A percentile compares a stretch with the other conserved stretches of the same genome.
Conservation (phyloP, 768 basidiomycete genomes). For the Sutorius australiensis region DNA sequence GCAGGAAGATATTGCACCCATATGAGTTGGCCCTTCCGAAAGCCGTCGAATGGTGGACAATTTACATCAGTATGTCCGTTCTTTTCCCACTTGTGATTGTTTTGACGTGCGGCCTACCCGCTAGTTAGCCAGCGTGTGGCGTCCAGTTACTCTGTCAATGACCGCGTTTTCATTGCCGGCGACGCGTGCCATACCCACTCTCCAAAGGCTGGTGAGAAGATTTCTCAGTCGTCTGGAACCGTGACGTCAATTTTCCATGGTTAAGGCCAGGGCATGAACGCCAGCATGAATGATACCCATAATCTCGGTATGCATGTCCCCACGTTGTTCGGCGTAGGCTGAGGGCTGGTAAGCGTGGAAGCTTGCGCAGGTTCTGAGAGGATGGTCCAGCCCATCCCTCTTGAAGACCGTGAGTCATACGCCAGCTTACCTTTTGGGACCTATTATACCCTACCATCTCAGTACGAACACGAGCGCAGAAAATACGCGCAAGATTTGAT, state of each 20-base stretch:
- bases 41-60: constrained; percentile 68
- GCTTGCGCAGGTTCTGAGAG: constrained; percentile 41
- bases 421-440: background rate
- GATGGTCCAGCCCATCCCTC: constrained; percentile 36
- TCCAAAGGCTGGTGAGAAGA: constrained; percentile 52
- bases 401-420: constrained; percentile 37
- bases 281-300: constrained; percentile 71
- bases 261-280: constrained; percentile 73
- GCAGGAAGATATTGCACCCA: constrained; percentile 53
- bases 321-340: constrained; percentile 40
- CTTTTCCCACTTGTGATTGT: background rate
- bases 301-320: constrained; percentile 47
- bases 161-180: constrained; percentile 72
- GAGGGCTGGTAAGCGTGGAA: constrained; percentile 45
- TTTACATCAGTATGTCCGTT: constrained; percentile 55
- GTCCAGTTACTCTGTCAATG: constrained; percentile 52
- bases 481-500: constrained; percentile 72
- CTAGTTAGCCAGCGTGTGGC: constrained; percentile 75
- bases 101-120: background rate
- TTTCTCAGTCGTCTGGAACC: background rate
- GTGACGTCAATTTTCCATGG: background rate
- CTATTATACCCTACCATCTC: background rate
- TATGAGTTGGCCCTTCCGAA: constrained; percentile 48
- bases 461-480: constrained; percentile 70
- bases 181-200: constrained; percentile 73